Evolutionary conservation across 2,329 filamentous ascomycete species (phyloP), one percentile per base, ranked within the genome.

Genomic region (Camillea tinctor): DNA sequence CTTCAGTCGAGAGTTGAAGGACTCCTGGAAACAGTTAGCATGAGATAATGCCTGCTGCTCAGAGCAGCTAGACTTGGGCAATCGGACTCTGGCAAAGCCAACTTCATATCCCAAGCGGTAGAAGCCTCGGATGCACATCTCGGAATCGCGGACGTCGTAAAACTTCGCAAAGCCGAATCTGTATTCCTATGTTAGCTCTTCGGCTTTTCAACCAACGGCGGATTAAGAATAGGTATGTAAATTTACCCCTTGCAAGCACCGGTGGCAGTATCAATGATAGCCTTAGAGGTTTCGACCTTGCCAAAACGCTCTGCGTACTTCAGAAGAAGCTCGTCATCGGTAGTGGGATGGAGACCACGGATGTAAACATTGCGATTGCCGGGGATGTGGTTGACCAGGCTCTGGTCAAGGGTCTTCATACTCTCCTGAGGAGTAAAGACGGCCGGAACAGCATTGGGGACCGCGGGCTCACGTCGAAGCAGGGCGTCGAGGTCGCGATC

Each of bases 161-260:
- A 96, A 99, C 76, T 97, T 97, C 75, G 97, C 94, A 74, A 99
- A 99, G 4, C 95, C 95, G 73, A 98, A 99, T 15, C 95, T 98
- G 69, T 19, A 7, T 1, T n/a, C 9, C 65, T 80, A 60, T 79
- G 72, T 60, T 62, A 54, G 51, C 54, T 23, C 55, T 44, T 62
- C 50, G 54, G 17, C 36, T 44, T n/a, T n/a, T 4, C 1, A 44
- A 44, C 6, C 11, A 11, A 60, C 17, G 15, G 51, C n/a, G 23
- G 23, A 17, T 1, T 58, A 50, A 52, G 8, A 20, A 78, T 30
- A 26, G 26, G 26, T 30, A 7, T 30, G 8, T 26, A 84, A 71
- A n/a, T n/a, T n/a, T 79, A 96, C 95, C 95, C 95, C 79, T 99
- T 99, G 86, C 95, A 99, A 64, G 93, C 89, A 61, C 93, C 92